Percentiles rank a stretch among this genome's conserved stretches.
phyloP scores from a whole-genome alignment of 2,329 filamentous ascomycete genomes.

The Monilinia fructicola region DNA sequence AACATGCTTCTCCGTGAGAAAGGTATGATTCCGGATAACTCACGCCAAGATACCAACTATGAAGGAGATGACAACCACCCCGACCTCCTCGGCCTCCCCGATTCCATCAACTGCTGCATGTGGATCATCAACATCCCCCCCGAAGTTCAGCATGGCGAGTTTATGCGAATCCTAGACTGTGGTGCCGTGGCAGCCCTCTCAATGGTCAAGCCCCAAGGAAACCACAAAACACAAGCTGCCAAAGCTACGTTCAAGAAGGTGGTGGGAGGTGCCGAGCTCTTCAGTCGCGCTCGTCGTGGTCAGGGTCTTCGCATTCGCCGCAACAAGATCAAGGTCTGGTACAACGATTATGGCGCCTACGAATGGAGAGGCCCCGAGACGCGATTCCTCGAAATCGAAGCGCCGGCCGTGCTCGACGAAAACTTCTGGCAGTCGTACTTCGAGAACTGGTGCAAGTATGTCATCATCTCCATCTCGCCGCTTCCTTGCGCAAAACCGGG shows the following conservation, averaged over 20 bases:
- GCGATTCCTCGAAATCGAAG: conserved; percentile 17
- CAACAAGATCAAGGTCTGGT: conserved; percentile 16
- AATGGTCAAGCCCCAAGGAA: not conserved
- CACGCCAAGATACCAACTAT: conserved; percentile 7
- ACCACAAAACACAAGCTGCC: conserved; percentile 2
- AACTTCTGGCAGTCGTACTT: conserved; percentile 12
- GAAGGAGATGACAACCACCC: conserved; percentile 12
- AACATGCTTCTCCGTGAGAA: conserved; percentile 21
- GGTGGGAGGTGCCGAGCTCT: not conserved
- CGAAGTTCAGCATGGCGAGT: conserved; percentile 15
- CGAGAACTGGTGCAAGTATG: conserved; percentile 10
- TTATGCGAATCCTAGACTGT: conserved; percentile 17
- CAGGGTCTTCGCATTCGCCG: not conserved
- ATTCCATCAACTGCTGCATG: conserved; percentile 31
- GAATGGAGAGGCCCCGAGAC: conserved; percentile 16
- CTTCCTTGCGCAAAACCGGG: not conserved
- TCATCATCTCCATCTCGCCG: not conserved
- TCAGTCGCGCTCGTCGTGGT: not conserved
- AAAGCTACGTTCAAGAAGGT: conserved; percentile 12
- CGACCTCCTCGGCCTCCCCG: conserved; percentile 24
- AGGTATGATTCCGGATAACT: not conserved
- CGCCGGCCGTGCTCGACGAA: not conserved
- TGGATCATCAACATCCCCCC: conserved; percentile 31
- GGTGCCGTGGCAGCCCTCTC: conserved; percentile 12
- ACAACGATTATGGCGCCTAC: conserved; percentile 18